phyloP scores from a whole-genome alignment of 169 alveolate species.

The Sarcocystis neurona region DNA sequence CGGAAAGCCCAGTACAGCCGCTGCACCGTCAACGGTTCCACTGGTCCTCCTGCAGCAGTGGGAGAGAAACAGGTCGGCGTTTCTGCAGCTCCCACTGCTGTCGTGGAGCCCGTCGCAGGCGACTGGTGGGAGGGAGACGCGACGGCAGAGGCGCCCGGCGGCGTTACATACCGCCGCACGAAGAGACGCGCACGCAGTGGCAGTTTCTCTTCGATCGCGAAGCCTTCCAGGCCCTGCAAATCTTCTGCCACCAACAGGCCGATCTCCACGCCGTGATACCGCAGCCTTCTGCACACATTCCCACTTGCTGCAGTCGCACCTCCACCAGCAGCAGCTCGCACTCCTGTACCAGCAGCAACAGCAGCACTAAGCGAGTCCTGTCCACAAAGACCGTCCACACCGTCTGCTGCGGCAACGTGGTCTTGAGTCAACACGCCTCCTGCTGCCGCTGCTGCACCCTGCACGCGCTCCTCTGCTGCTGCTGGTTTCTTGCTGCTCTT shows the following conservation, averaged over 20 bases:
- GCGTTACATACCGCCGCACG: constrained; percentile 2
- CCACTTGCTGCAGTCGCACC: background rate
- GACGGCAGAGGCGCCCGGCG: background rate
- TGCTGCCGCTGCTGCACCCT: background rate
- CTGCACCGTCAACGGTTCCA: constrained; percentile 33
- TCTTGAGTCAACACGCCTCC: background rate
- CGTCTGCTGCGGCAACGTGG: background rate
- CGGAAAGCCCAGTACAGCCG: constrained; percentile 55
- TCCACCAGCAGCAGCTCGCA: background rate
- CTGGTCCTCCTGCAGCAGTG: background rate
- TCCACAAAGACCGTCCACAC: background rate
- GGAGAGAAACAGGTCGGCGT: background rate
- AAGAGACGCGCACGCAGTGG: constrained; percentile 37
- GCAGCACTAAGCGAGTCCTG: background rate
- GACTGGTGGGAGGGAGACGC: background rate
- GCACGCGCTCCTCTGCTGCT: background rate
- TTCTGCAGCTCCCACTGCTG: no score
- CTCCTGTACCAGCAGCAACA: background rate
- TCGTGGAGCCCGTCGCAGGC: background rate
- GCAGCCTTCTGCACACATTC: constrained; percentile 23
- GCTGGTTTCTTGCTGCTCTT: no score
- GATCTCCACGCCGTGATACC: constrained; percentile 47
- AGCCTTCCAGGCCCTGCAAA: constrained; percentile 61
- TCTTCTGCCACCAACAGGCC: constrained; percentile 50
- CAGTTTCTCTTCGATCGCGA: constrained; percentile 36